These are phyloP conservation scores for Chaetomium olivaceum DNA, from an alignment of 2,329 filamentous ascomycete genomes.

Conservation along the genomic window DNA sequence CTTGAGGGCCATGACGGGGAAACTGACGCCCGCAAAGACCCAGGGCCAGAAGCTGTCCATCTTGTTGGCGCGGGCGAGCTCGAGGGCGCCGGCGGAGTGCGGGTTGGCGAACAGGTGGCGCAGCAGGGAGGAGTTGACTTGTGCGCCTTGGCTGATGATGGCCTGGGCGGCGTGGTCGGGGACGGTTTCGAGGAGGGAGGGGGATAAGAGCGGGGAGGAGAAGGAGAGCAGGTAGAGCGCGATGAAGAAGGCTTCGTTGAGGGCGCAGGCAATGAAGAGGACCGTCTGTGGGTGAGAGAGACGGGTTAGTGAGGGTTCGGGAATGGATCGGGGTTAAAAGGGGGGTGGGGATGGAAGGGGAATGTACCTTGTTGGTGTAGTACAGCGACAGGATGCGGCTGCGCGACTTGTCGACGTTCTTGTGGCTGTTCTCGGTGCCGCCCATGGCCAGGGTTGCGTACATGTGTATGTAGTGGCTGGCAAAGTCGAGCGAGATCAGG, in stretches of 20 bases:
- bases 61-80: slow-evolving; percentile 92
- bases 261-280: slow-evolving; percentile 82
- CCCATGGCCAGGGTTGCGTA: slow-evolving; percentile 90
- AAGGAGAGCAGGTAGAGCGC: slow-evolving; percentile 97
- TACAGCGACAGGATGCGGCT: slow-evolving; percentile 92
- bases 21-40: slow-evolving; percentile 78
- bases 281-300: slow-evolving; percentile 67
- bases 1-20: slow-evolving; percentile 87
- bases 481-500: slow-evolving; percentile 86
- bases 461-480: slow-evolving; percentile 99
- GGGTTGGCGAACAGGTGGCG: slow-evolving; percentile 81
- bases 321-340: too few species aligned
- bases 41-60: slow-evolving; percentile 72
- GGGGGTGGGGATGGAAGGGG: not conserved
- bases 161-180: slow-evolving; percentile 51
- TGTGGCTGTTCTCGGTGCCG: slow-evolving; percentile 79
- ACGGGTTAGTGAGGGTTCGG: not conserved
- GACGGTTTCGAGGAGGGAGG: slow-evolving; percentile 70
- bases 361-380: slow-evolving; percentile 87
- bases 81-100: slow-evolving; percentile 88
- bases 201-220: slow-evolving; percentile 84
- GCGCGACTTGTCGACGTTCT: slow-evolving; percentile 84
- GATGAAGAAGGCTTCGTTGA: slow-evolving; percentile 98
- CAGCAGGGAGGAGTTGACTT: slow-evolving; percentile 68
- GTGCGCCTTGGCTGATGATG: slow-evolving; percentile 63